Conservation (phyloP, 1,284 basidiomycete species). For the Papiliotrema terrestris region DNA sequence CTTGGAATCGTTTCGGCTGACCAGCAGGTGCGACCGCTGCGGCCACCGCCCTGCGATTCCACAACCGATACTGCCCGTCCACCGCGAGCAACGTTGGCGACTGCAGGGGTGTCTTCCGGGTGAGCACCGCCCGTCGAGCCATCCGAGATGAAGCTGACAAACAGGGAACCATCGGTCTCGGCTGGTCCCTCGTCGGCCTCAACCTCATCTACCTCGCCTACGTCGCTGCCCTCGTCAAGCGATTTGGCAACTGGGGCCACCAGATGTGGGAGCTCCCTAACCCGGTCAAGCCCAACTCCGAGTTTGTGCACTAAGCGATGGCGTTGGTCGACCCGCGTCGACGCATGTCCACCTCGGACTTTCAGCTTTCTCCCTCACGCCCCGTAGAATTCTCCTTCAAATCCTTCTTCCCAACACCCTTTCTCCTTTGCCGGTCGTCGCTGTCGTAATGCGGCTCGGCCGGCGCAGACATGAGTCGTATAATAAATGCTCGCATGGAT, state of each 20-base stretch:
- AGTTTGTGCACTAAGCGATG: too few species aligned
- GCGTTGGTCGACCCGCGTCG: too few species aligned
- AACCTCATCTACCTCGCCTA: conserved; percentile 26
- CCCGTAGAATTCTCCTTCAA: too few species aligned
- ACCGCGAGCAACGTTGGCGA: conserved; percentile 13
- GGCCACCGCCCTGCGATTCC: conserved; percentile 20
- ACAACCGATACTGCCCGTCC: conserved; percentile 18
- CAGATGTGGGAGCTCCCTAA: conserved; percentile 20
- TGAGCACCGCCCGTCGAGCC: conserved; percentile 8
- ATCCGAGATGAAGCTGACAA: not conserved
- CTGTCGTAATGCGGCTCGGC: too few species aligned
- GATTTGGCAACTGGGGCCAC: conserved; percentile 11
- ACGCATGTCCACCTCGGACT: too few species aligned
- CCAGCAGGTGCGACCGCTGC: conserved; percentile 20
- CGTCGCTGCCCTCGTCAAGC: conserved; percentile 16
- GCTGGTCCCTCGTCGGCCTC: conserved; percentile 20
- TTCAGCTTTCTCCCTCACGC: too few species aligned
- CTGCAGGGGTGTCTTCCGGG: conserved; percentile 27
- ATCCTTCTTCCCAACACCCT: too few species aligned
- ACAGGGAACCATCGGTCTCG: conserved; percentile 25
- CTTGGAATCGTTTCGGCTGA: not conserved
- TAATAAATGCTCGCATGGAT: too few species aligned
- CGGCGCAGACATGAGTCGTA: too few species aligned
- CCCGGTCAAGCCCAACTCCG: conserved; percentile 6
- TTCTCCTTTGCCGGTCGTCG: too few species aligned